These are phyloP conservation scores for Metarhizium brunneum DNA, from an alignment of 2,329 filamentous ascomycete genomes.

Conservation along the genomic window DNA sequence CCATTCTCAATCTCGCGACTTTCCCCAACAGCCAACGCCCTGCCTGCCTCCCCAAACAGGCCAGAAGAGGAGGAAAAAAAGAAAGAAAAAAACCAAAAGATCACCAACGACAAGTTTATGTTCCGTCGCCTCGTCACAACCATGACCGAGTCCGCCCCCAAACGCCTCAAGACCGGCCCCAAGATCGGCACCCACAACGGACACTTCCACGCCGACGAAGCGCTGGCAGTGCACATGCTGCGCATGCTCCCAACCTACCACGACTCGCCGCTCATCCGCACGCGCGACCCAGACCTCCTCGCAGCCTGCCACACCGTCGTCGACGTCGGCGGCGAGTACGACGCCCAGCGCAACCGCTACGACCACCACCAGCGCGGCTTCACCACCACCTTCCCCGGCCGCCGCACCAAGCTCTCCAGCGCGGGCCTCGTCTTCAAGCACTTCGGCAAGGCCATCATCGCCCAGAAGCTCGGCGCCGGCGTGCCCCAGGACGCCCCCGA, in stretches of 20 bases:
- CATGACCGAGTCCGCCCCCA: slow-evolving; percentile 58
- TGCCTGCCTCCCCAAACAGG: too few species aligned
- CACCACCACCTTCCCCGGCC: slow-evolving; percentile 71
- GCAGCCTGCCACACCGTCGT: slow-evolving; percentile 87
- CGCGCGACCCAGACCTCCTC: slow-evolving; percentile 72
- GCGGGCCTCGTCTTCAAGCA: slow-evolving; percentile 94
- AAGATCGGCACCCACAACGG: slow-evolving; percentile 93
- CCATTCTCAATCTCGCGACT: not conserved
- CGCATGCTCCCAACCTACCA: slow-evolving; percentile 77
- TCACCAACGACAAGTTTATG: slow-evolving; percentile 14
- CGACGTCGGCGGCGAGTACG: slow-evolving; percentile 94
- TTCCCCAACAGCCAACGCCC: not conserved
- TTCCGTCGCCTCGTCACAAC: slow-evolving; percentile 19
- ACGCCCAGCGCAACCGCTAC: slow-evolving; percentile 66
- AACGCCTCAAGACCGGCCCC: slow-evolving; percentile 63
- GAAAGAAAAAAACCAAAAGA: too few species aligned
- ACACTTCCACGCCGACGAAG: slow-evolving; percentile 98
- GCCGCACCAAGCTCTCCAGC: slow-evolving; percentile 81
- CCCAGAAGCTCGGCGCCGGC: slow-evolving; percentile 39
- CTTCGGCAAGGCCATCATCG: slow-evolving; percentile 80
- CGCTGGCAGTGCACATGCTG: slow-evolving; percentile 92
- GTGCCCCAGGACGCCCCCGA: slow-evolving; percentile 52
- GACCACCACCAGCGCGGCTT: slow-evolving; percentile 98
- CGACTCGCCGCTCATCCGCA: slow-evolving; percentile 67
- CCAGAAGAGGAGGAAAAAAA: too few species aligned